phyloP scores from a whole-genome alignment of 208 protist species.

The Wallacemonas rigidus region DNA sequence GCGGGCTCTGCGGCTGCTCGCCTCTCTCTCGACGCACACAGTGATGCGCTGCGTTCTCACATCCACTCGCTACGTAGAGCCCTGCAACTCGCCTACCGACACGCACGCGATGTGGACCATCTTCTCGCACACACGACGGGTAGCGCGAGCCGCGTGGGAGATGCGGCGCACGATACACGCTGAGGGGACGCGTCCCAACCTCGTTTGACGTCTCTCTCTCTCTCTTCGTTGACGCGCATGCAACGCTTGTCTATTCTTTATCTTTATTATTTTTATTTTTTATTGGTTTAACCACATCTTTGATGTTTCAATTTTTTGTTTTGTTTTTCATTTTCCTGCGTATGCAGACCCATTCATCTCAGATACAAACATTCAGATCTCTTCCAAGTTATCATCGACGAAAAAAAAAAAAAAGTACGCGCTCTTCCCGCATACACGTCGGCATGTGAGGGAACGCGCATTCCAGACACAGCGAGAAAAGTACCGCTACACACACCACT shows the following conservation, averaged over 20 bases:
- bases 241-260: constrained; percentile 13
- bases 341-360: background rate
- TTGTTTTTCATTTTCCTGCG: constrained; percentile 4
- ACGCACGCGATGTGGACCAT: constrained; percentile 1
- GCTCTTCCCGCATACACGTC: too few relatives aligned
- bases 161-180: too few relatives aligned
- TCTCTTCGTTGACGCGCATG: too few relatives aligned
- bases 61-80: background rate
- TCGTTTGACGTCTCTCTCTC: too few relatives aligned
- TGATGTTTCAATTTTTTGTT: constrained; percentile 16
- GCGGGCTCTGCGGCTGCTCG: too few relatives aligned
- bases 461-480: too few relatives aligned
- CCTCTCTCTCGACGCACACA: too few relatives aligned
- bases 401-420: background rate
- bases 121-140: constrained; percentile 17
- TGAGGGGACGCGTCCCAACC: too few relatives aligned
- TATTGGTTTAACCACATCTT: constrained; percentile 4
- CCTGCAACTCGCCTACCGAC: background rate
- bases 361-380: background rate
- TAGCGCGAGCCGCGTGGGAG: background rate
- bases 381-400: background rate
- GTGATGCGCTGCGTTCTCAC: background rate
- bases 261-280: background rate
- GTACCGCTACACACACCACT: too few relatives aligned
- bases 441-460: too few relatives aligned